Evolutionary conservation across 2,329 filamentous ascomycete genomes (phyloP), one percentile per base, ranked within the genome.

Genomic region (Pseudopithomyces chartarum): DNA sequence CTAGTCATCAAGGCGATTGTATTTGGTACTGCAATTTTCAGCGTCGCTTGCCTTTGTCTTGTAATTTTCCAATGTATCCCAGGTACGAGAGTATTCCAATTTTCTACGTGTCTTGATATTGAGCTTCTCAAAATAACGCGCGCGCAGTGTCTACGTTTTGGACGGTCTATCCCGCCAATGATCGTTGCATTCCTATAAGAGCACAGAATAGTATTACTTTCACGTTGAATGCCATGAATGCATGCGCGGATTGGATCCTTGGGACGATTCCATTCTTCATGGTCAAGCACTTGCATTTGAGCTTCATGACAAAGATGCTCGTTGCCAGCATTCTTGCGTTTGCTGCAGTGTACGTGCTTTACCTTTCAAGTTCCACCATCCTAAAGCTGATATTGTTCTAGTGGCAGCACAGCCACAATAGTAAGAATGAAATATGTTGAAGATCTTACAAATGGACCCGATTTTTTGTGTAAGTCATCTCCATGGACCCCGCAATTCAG

Each of bases 231-330:
- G 64, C 65, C 7, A 52, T 71, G 8, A 74, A 72, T 15, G 69
- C 73, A 10, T 51, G 63, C 3, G 67, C 71, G 1, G 73, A 75
- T 48, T 75, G 72, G 72, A 56, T 61, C 1, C 67, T 75, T n/a
- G 70, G 69, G 0, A 65, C 63, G 4, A 63, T 75, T 2, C 73
- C 73, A 2, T 78, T 83, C 8, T 81, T 82, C 57, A 74, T 88
- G 3, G 78, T 88, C 1, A 82, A 78, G 75, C 78, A 80, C 23
- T 67, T 87, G 26, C 80, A 86, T 54, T 85, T 88, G 80, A 80
- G 80, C 44, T 63, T 59, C 7, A 78, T 75, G 54, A 82, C 80
- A 2, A 87, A 86, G 64, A 32, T 79, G 6, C 78, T 83, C 2
- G 73, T 87, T 20, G 80, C 81, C 10, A 76, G 78, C 6, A 78